phyloP scores from a whole-genome alignment of 768 basidiomycete species.

The Leccinum truebloodii region DNA sequence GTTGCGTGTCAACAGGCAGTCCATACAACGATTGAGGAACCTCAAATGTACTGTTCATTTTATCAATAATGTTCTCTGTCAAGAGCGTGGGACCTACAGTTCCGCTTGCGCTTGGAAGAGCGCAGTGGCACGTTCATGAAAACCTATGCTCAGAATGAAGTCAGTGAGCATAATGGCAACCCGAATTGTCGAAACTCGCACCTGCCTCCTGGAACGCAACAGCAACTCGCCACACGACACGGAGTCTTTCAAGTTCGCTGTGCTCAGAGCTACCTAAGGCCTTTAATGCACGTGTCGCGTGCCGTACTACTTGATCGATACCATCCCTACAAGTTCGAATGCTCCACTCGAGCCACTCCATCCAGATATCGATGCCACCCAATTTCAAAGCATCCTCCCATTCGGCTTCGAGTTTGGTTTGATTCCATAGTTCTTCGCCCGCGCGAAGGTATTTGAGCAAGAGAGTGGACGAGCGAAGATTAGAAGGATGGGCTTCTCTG shows the following conservation, averaged over 20 bases:
- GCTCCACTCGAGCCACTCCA: constrained; percentile 82
- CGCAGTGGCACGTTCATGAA: constrained; percentile 69
- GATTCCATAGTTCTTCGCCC: constrained; percentile 72
- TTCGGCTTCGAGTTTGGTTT: constrained; percentile 52
- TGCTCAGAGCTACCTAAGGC: constrained; percentile 42
- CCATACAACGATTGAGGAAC: constrained; percentile 47
- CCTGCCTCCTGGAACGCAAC: constrained; percentile 67
- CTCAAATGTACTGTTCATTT: constrained; percentile 53
- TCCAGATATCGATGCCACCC: constrained; percentile 60
- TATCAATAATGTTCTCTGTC: constrained; percentile 7
- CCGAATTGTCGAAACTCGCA: constrained; percentile 31
- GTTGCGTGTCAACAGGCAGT: constrained; percentile 45
- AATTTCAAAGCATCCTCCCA: constrained; percentile 68
- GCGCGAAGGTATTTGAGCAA: constrained; percentile 67
- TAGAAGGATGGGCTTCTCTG: constrained; percentile 52
- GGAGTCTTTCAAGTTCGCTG: constrained; percentile 54
- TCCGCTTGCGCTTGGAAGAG: constrained; percentile 85
- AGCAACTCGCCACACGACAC: constrained; percentile 72
- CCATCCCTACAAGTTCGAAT: constrained; percentile 50
- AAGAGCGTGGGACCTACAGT: constrained; percentile 49
- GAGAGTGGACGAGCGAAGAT: constrained; percentile 49
- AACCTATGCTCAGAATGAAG: constrained; percentile 47
- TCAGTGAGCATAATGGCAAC: constrained; percentile 4
- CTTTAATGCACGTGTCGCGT: constrained; percentile 48
- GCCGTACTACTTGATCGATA: constrained; percentile 53